phyloP scores from a whole-genome alignment of 2,329 filamentous ascomycete genomes.

The Neophaeococcomyces mojaviensis region DNA sequence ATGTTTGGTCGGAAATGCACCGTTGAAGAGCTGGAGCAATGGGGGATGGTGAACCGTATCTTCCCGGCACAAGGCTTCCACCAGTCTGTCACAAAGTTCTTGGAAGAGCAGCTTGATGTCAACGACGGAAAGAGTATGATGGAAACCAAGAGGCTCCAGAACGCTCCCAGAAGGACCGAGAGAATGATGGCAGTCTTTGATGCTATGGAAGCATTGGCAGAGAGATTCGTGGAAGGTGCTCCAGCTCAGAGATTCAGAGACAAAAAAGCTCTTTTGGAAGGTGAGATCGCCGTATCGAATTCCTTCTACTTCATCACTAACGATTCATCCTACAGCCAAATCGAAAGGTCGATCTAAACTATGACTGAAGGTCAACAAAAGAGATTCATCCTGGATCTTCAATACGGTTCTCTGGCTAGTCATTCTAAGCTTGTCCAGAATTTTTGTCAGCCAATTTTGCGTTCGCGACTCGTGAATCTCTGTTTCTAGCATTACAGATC shows the following conservation, averaged over 20 bases:
- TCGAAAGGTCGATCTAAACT: no score
- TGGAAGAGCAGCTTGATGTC: conserved; percentile 42
- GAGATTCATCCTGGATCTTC: no score
- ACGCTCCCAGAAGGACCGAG: conserved; percentile 37
- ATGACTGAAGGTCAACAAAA: no score
- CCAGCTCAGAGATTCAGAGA: conserved; percentile 38
- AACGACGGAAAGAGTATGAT: conserved; percentile 49
- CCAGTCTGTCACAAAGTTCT: conserved; percentile 32
- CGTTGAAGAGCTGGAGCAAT: conserved; percentile 36
- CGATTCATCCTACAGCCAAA: no score
- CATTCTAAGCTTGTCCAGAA: no score
- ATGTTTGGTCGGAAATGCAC: conserved; percentile 44
- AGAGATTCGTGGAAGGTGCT: conserved; percentile 43
- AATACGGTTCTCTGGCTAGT: no score
- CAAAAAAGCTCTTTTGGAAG: conserved; percentile 24
- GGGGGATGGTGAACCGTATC: conserved; percentile 41
- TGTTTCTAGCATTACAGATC: no score
- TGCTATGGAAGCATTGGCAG: conserved; percentile 40
- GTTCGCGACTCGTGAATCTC: no score
- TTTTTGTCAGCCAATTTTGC: no score
- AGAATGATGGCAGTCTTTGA: conserved; percentile 43
- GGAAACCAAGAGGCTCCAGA: conserved; percentile 45
- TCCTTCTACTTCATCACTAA: no score
- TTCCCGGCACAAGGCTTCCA: conserved; percentile 38
- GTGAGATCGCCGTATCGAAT: neutral